A percentile compares a stretch with the other conserved stretches of the same genome.
Evolutionary conservation across 1,139 yeast species (phyloP).

Genomic region (Kodamaea fungicola): DNA sequence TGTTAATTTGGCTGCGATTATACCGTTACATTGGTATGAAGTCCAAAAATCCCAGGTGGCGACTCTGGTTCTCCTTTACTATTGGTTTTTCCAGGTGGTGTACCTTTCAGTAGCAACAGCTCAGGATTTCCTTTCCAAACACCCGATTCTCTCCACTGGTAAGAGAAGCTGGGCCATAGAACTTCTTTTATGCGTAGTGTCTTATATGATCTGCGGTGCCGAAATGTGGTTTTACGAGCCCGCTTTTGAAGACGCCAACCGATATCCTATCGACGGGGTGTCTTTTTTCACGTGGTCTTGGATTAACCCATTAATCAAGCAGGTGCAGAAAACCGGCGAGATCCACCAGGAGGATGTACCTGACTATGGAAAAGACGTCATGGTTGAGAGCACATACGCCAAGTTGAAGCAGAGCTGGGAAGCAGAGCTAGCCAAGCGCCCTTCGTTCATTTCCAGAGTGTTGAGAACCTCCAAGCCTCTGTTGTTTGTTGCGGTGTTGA

Average conservation of each 20-base stretch:
- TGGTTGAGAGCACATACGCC: conserved; percentile 8
- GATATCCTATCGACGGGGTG: conserved; percentile 9
- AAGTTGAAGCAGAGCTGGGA: conserved; percentile 11
- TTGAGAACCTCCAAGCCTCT: conserved; percentile 15
- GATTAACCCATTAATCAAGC: conserved; percentile 24
- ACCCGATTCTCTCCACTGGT: conserved; percentile 10
- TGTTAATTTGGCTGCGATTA: conserved; percentile 1
- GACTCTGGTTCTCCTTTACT: conserved; percentile 11
- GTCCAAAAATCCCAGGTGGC: conserved; percentile 7
- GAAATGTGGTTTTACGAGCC: conserved; percentile 18
- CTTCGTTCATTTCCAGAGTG: conserved; percentile 4
- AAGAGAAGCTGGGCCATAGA: conserved; percentile 1
- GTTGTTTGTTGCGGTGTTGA: conserved; percentile 14
- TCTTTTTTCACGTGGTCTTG: conserved; percentile 23
- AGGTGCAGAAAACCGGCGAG: conserved; percentile 19
- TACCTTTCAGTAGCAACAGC: conserved; percentile 8
- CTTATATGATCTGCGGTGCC: conserved; percentile 11
- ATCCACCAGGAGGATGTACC: conserved; percentile 23
- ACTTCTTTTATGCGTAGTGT: conserved; percentile 3
- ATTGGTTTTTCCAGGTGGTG: conserved; percentile 8
- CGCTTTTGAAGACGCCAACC: conserved; percentile 11
- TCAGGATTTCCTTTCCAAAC: conserved; percentile 17
- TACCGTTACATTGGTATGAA: conserved; percentile 11
- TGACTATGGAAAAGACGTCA: conserved; percentile 7
- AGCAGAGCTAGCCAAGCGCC: not conserved